Evolutionary conservation across 202 grass and related monocot genomes (phyloP), one percentile per base, ranked within the genome.

Genomic region (Elaeis oleifera): DNA sequence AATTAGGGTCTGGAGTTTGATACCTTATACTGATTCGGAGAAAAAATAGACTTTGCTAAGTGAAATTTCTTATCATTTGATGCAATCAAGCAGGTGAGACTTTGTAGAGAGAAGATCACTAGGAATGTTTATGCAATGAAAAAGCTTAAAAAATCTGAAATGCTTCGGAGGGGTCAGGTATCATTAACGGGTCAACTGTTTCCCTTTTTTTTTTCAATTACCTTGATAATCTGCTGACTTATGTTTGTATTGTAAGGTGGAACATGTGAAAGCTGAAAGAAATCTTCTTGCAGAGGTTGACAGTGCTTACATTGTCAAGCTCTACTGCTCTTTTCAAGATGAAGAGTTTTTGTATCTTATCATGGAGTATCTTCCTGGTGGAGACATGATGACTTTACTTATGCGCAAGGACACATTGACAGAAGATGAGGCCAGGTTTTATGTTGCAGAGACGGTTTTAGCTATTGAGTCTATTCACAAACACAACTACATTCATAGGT

Each of bases 391-490:
- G 82, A 90, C 82, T 80, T 28, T 90, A 53, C 79, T 90, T 24
- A 90, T 90, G 87, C 79, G 76, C 19, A 86, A 90, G 76, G 87
- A 90, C 81, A 85, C 73, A 74, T 32, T 90, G 50, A 83, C 79
- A 39, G 87, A 90, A 53, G 65, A 85, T 60, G 87, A 83, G 75
- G 81, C 87, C 49, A 85, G 62, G 5, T 90, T 90, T 78, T 90
- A 90, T 66, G 73, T 90, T 74, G 87, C 82, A 29, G 87, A 90
- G 62, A 90, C 87, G 60, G 85, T 90, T 67, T 53, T 90, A 50
- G 87, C 87, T 64, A 83, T 85, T 75, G 87, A 90, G 71, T 90
- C 87, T 52, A 90, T 90, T 77, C 87, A 90, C 76, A 90, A 90
- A 24, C 82, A 86, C 20, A 90, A 68, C 32, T 90, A 90, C 76